Evolutionary conservation across 495 filamentous ascomycete species (phyloP).

Genomic region (Penicillium malachiteum): DNA sequence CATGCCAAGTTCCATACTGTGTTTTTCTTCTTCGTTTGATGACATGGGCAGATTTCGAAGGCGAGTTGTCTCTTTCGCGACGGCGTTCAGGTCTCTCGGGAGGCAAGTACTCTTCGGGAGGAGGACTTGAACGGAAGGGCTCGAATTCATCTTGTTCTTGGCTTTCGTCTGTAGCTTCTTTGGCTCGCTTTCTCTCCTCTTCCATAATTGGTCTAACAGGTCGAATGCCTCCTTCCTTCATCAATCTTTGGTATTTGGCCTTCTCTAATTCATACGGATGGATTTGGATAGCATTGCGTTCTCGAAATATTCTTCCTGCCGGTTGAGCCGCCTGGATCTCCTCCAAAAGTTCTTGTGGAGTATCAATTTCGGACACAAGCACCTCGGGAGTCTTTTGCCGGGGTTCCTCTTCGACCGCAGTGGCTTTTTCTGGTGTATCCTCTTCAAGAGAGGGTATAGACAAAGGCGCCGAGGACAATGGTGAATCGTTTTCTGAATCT

Average conservation of each 20-base stretch:
- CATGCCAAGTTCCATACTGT: conserved; percentile 15
- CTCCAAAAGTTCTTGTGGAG: conserved; percentile 30
- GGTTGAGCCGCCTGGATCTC: conserved; percentile 36
- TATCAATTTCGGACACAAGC: conserved; percentile 25
- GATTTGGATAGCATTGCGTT: conserved; percentile 72
- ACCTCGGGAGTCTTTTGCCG: conserved; percentile 12
- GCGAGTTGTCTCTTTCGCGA: neutral
- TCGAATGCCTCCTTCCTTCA: conserved; percentile 62
- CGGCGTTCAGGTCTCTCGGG: conserved; percentile 9
- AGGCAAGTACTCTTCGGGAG: conserved; percentile 24
- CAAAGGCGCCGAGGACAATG: conserved; percentile 45
- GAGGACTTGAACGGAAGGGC: conserved; percentile 35
- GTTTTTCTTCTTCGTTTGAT: conserved; percentile 38
- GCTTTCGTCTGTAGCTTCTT: conserved; percentile 52
- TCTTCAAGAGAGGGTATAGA: conserved; percentile 17
- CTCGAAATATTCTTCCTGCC: conserved; percentile 51
- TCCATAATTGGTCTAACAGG: conserved; percentile 53
- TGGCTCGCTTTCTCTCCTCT: conserved; percentile 20
- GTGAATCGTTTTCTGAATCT: conserved; percentile 32
- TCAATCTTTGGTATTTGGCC: conserved; percentile 59
- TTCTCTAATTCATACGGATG: conserved; percentile 70
- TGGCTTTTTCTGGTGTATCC: neutral
- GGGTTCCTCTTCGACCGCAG: neutral
- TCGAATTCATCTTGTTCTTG: conserved; percentile 42
- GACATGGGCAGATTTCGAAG: conserved; percentile 2